Conservation (phyloP, 176 grass and related monocot species). For the Zizania latifolia region DNA sequence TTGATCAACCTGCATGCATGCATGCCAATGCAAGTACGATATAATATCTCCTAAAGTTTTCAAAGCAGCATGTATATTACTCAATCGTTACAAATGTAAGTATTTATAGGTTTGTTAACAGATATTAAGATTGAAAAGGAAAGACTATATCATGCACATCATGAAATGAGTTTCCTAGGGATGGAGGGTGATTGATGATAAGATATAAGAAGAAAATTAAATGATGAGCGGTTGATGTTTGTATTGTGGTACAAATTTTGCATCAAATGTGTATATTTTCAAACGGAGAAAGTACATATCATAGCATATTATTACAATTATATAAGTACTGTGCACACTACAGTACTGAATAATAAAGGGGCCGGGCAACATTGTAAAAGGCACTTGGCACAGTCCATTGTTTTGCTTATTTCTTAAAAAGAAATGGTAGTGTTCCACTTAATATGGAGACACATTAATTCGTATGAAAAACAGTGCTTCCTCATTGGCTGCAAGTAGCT, state of each 20-base stretch:
- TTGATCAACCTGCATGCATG: conserved; percentile 2
- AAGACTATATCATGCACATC: no score
- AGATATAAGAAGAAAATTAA: no score
- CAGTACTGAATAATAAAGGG: neutral
- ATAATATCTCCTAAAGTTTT: neutral
- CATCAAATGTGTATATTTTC: no score
- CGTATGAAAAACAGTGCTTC: neutral
- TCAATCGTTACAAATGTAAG: no score
- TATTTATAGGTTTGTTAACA: no score
- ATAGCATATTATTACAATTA: neutral
- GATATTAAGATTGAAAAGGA: no score
- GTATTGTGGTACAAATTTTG: no score
- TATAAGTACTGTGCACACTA: neutral
- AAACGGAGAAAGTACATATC: no score
- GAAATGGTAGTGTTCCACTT: neutral
- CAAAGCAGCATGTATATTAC: neutral
- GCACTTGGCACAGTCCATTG: neutral
- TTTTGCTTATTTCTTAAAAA: neutral
- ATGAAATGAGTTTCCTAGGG: no score
- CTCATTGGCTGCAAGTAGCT: conserved; percentile 8
- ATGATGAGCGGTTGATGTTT: no score
- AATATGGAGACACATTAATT: conserved; percentile 7
- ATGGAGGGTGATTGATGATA: no score
- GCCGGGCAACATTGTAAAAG: neutral
- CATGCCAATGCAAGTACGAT: neutral